A percentile compares a stretch with the other conserved stretches of the same genome.
Evolutionary conservation across 2,329 filamentous ascomycete species (phyloP).

Genomic region (Nigrospora oryzae): DNA sequence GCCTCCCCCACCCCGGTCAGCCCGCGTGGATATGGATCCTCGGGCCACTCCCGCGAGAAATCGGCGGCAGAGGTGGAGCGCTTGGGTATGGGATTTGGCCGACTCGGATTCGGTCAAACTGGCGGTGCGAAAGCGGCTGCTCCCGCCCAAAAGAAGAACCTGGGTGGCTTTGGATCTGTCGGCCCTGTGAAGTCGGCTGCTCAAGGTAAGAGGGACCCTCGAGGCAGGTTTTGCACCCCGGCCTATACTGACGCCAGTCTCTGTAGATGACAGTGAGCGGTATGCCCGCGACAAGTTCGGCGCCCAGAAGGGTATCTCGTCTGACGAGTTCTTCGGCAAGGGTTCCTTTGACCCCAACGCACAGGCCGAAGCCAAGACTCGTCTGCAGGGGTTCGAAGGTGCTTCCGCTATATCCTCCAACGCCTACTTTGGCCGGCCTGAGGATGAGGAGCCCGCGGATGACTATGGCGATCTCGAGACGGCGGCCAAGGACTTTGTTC

Average conservation of each 20-base stretch:
- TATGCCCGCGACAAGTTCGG: conserved; percentile 88
- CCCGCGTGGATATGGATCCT: conserved; percentile 56
- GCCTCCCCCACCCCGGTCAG: conserved; percentile 68
- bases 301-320: conserved; percentile 88
- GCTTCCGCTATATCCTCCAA: conserved; percentile 90
- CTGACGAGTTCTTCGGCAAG: conserved; percentile 96
- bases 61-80: conserved; percentile 76
- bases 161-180: conserved; percentile 80
- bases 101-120: conserved; percentile 83
- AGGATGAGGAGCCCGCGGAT: conserved; percentile 63
- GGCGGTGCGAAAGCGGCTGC: conserved; percentile 52
- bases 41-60: conserved; percentile 47
- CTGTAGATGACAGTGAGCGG: conserved; percentile 63
- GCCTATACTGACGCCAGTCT: conserved; percentile 6
- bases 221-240: background rate
- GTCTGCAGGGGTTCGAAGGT: conserved; percentile 88
- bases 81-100: conserved; percentile 78
- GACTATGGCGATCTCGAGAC: conserved; percentile 86
- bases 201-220: conserved; percentile 47
- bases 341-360: conserved; percentile 73
- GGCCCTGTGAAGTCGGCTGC: conserved; percentile 61
- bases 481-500: conserved; percentile 92
- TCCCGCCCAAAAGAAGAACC: conserved; percentile 59
- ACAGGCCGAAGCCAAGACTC: conserved; percentile 76
- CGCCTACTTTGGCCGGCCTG: conserved; percentile 90